Percentiles rank a stretch among this genome's conserved stretches.
Evolutionary conservation across 805 yeast species (phyloP).

Genomic region (Starmerella kuoi): DNA sequence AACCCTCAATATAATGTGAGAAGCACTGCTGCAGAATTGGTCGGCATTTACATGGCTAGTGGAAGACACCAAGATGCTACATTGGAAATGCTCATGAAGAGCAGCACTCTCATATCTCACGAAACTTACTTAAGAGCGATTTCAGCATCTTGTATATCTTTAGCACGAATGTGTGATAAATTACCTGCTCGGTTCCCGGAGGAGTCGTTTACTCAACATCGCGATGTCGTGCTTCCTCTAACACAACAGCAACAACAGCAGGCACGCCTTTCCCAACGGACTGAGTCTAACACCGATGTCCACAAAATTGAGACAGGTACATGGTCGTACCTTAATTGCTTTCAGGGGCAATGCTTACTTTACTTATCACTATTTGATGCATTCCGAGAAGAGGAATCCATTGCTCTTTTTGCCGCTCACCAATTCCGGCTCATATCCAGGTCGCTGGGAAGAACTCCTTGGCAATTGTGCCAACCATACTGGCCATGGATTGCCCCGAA

Average conservation of each 20-base stretch:
- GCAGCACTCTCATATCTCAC: not conserved
- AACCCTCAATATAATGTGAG: slow-evolving; percentile 2
- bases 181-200: slow-evolving; percentile 3
- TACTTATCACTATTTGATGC: slow-evolving; percentile 48
- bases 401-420: slow-evolving; percentile 53
- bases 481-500: slow-evolving; percentile 33
- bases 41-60: slow-evolving; percentile 8
- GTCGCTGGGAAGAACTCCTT: slow-evolving; percentile 50
- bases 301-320: not conserved
- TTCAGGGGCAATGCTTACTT: slow-evolving; percentile 13
- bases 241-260: slow-evolving; percentile 1
- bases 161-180: not conserved
- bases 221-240: slow-evolving; percentile 1
- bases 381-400: slow-evolving; percentile 51
- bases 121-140: slow-evolving; percentile 10
- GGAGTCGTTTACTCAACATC: slow-evolving; percentile 6
- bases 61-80: slow-evolving; percentile 12
- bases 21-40: slow-evolving; percentile 8
- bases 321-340: slow-evolving; percentile 12
- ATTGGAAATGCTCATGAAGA: slow-evolving; percentile 4
- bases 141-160: slow-evolving; percentile 4
- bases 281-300: not conserved
- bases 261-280: not conserved
- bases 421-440: slow-evolving; percentile 48
- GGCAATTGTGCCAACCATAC: slow-evolving; percentile 68